phyloP scores from a whole-genome alignment of 768 basidiomycete genomes.

The Psilocybe tampanensis region DNA sequence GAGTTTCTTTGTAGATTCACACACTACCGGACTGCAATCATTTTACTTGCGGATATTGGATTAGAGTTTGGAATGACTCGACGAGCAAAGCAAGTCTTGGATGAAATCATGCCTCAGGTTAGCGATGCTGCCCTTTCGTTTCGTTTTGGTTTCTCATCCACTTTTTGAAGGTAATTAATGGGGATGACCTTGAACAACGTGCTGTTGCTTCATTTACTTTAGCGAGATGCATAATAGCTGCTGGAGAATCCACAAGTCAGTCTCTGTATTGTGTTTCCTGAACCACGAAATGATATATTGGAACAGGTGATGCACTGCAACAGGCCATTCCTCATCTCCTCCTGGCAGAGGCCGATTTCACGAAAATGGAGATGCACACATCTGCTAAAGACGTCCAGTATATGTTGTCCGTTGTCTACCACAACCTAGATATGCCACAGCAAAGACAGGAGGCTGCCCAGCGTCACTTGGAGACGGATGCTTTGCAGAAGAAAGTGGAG shows the following conservation, averaged over 20 bases:
- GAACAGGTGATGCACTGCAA: conserved; percentile 42
- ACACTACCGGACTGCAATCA: conserved; percentile 67
- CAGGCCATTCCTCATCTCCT: conserved; percentile 64
- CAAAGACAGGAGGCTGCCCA: conserved; percentile 59
- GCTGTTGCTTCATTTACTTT: conserved; percentile 75
- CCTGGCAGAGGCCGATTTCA: conserved; percentile 69
- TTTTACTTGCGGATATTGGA: conserved; percentile 77
- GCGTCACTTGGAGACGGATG: conserved; percentile 49
- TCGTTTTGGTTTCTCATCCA: background rate
- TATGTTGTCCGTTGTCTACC: conserved; percentile 67
- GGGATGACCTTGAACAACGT: conserved; percentile 74
- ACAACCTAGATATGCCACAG: conserved; percentile 60
- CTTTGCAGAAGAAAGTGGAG: conserved; percentile 43
- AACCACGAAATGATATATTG: background rate
- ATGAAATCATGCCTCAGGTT: conserved; percentile 85
- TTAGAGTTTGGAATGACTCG: conserved; percentile 78
- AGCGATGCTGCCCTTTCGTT: conserved; percentile 11
- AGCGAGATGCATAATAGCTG: conserved; percentile 73
- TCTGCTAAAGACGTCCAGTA: conserved; percentile 73
- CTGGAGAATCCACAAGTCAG: conserved; percentile 50
- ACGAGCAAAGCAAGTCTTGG: conserved; percentile 62
- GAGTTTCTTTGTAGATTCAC: conserved; percentile 75
- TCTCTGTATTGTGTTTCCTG: background rate
- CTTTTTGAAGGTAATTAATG: conserved; percentile 58
- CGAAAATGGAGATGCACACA: conserved; percentile 54